A percentile compares a stretch with the other conserved stretches of the same genome.
phyloP scores from a whole-genome alignment of 441 rosid species.

The Adansonia rubrostipa region DNA sequence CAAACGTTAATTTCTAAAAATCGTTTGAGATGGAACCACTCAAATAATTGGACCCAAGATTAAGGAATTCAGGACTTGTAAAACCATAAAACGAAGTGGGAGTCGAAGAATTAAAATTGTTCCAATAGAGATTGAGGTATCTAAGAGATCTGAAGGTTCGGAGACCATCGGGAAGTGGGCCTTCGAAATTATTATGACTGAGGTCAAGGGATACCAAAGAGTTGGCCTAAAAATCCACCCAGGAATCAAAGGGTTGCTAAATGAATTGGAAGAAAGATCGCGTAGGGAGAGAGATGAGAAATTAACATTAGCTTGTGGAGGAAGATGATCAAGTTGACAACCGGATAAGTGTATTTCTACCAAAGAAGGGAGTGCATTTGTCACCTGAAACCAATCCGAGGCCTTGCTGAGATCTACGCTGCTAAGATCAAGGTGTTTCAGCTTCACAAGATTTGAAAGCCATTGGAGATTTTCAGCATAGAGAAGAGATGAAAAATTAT shows the following conservation, averaged over 20 bases:
- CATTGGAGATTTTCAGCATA: constrained; percentile 16
- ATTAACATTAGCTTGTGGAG: constrained; percentile 10
- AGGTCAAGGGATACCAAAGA: constrained; percentile 27
- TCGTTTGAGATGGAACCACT: constrained; percentile 26
- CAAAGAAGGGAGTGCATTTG: constrained; percentile 24
- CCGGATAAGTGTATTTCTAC: neutral
- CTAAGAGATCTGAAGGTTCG: constrained; percentile 36
- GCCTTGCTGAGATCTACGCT: constrained; percentile 23
- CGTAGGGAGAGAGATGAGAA: constrained; percentile 4
- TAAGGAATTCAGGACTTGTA: constrained; percentile 25
- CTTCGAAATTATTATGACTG: constrained; percentile 17
- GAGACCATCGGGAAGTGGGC: constrained; percentile 27
- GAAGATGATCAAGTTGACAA: neutral
- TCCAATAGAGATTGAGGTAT: constrained; percentile 26
- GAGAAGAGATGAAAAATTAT: neutral
- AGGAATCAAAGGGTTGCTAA: neutral
- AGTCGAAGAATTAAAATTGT: constrained; percentile 29
- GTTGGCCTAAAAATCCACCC: constrained; percentile 12
- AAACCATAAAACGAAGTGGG: constrained; percentile 27
- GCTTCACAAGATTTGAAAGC: constrained; percentile 3
- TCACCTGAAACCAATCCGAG: constrained; percentile 1
- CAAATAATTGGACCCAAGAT: constrained; percentile 17
- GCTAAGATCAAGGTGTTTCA: constrained; percentile 24
- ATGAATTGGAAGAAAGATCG: constrained; percentile 15
- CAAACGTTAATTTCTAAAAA: constrained; percentile 14